These are phyloP conservation scores for Plasmodium vivax DNA, from an alignment of 169 alveolate species.

Conservation along the genomic window DNA sequence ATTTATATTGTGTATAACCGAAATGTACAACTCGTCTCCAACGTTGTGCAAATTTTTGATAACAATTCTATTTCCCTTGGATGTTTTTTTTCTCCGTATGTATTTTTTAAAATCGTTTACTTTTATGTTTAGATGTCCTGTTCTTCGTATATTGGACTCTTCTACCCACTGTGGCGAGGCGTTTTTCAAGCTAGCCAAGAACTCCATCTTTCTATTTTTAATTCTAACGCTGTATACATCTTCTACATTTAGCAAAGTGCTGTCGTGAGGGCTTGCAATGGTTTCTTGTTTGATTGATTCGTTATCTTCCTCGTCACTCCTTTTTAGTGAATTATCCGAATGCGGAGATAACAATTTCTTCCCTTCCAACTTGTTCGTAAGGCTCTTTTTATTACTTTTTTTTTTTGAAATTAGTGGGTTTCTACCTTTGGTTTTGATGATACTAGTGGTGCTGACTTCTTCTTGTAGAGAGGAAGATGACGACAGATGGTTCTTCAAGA, in stretches of 20 bases:
- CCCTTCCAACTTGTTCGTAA: conserved; percentile 36
- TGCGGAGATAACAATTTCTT: conserved; percentile 9
- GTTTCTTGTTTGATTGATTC: conserved; percentile 41
- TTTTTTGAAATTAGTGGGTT: conserved; percentile 21
- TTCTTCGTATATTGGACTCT: conserved; percentile 64
- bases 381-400: conserved; percentile 7
- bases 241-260: conserved; percentile 59
- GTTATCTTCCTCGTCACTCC: conserved; percentile 48
- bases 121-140: conserved; percentile 69
- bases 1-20: conserved; percentile 69
- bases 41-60: conserved; percentile 68
- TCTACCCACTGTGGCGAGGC: conserved; percentile 71
- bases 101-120: conserved; percentile 72
- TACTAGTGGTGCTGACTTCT: background rate
- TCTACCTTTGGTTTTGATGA: conserved; percentile 40
- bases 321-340: conserved; percentile 43
- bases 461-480: conserved; percentile 28
- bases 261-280: conserved; percentile 1
- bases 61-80: conserved; percentile 53
- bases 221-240: conserved; percentile 71
- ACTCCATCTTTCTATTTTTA: conserved; percentile 61
- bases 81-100: conserved; percentile 43
- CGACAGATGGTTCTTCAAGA: conserved; percentile 5
- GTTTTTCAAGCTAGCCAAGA: conserved; percentile 70
- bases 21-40: conserved; percentile 71